phyloP scores from a whole-genome alignment of 73 alveolate species.

The Loxodes magnus region DNA sequence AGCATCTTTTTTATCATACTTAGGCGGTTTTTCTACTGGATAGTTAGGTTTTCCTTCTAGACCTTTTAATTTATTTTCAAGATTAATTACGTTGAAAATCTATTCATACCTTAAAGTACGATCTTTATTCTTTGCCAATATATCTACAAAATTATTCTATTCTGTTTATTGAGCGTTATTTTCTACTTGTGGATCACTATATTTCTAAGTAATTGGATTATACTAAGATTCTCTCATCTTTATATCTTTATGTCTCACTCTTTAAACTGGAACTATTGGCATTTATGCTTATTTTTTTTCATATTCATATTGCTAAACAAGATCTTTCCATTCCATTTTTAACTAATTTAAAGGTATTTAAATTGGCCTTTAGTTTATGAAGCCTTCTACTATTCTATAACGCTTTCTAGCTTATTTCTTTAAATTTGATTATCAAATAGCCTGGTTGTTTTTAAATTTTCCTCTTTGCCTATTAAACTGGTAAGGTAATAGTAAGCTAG shows the following conservation, averaged over 20 bases:
- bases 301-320: too few relatives aligned
- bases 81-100: conserved; percentile 72
- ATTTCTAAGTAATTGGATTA: conserved; percentile 58
- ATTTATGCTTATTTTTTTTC: too few relatives aligned
- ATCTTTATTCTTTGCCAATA: conserved; percentile 73
- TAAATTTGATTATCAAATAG: too few relatives aligned
- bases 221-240: conserved; percentile 39
- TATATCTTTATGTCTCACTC: conserved; percentile 26
- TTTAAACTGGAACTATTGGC: not conserved
- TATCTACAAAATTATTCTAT: conserved; percentile 33
- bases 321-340: too few relatives aligned
- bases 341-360: too few relatives aligned
- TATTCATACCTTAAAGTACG: conserved; percentile 73
- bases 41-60: conserved; percentile 78
- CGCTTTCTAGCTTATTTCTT: too few relatives aligned
- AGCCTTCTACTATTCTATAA: too few relatives aligned
- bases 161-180: conserved; percentile 34
- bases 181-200: conserved; percentile 37
- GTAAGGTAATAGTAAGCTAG: too few relatives aligned
- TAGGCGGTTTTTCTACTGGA: conserved; percentile 66
- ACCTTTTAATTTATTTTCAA: conserved; percentile 79
- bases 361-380: too few relatives aligned
- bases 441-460: too few relatives aligned
- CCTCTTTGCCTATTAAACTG: too few relatives aligned
- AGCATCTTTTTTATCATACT: conserved; percentile 23